Conservation (phyloP, 2,329 filamentous ascomycete species). For the Pyrenochaeta sp. region DNA sequence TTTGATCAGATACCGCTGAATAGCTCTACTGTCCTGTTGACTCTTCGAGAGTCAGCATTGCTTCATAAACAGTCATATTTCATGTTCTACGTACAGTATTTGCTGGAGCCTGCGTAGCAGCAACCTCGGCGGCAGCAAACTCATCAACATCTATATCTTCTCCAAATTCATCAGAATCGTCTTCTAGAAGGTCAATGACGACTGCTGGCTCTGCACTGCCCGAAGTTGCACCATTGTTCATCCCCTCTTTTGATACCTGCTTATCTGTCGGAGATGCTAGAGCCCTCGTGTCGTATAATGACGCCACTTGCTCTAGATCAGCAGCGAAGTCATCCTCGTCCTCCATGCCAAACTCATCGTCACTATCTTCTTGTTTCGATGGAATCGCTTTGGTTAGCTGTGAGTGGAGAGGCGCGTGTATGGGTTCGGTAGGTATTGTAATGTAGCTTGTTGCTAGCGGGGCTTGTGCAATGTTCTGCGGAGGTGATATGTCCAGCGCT, state of each 20-base stretch:
- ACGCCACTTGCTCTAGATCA: slow-evolving; percentile 66
- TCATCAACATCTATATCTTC: slow-evolving; percentile 76
- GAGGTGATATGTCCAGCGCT: slow-evolving; percentile 33
- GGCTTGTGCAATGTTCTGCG: slow-evolving; percentile 4
- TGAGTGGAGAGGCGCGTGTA: slow-evolving; percentile 2
- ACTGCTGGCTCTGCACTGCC: slow-evolving; percentile 15
- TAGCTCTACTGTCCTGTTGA: slow-evolving; percentile 73
- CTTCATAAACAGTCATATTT: slow-evolving; percentile 22
- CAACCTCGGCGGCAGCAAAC: slow-evolving; percentile 71
- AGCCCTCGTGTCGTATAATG: slow-evolving; percentile 61
- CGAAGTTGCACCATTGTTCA: neutral
- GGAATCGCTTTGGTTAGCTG: slow-evolving; percentile 1
- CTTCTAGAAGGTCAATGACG: slow-evolving; percentile 43
- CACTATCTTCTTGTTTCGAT: slow-evolving; percentile 26
- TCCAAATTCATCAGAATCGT: slow-evolving; percentile 72
- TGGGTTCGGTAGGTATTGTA: slow-evolving; percentile 15
- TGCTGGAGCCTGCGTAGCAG: slow-evolving; percentile 73
- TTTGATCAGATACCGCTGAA: slow-evolving; percentile 86
- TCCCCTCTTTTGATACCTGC: neutral
- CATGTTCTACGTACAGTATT: slow-evolving; percentile 61
- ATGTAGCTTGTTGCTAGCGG: slow-evolving; percentile 9
- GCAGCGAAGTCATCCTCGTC: slow-evolving; percentile 63
- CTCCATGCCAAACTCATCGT: slow-evolving; percentile 57
- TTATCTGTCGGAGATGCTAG: slow-evolving; percentile 21
- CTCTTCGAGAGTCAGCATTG: slow-evolving; percentile 73